These are phyloP conservation scores for Castanopsis chinensis DNA, from an alignment of 306 rosid genomes.

Conservation along the genomic window DNA sequence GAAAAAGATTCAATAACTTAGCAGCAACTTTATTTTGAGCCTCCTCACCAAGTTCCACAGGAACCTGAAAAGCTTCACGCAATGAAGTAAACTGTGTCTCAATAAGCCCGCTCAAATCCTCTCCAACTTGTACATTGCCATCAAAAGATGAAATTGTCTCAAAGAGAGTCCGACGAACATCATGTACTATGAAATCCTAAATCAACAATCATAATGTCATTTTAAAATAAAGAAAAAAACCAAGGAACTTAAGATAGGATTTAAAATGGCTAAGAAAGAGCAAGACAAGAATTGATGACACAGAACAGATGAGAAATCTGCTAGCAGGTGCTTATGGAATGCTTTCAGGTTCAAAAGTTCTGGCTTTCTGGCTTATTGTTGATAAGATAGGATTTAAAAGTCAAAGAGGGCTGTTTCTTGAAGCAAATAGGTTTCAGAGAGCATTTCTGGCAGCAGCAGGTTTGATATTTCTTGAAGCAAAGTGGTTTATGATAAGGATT, in stretches of 20 bases:
- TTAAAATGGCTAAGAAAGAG: no score
- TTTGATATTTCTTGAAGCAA: no score
- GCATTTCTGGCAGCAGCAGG: no score
- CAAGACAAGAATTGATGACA: no score
- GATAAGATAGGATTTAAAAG: no score
- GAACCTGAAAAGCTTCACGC: slow-evolving; percentile 50
- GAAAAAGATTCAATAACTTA: slow-evolving; percentile 72
- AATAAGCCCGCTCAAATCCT: slow-evolving; percentile 44
- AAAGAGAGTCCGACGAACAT: slow-evolving; percentile 54
- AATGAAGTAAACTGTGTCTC: slow-evolving; percentile 45
- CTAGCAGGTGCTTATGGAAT: no score
- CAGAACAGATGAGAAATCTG: no score
- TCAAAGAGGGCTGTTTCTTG: no score
- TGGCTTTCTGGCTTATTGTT: no score
- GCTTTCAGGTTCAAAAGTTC: no score
- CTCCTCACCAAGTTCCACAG: slow-evolving; percentile 32
- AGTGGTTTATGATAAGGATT: no score
- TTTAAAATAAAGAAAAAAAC: not conserved
- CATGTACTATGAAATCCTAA: slow-evolving; percentile 64
- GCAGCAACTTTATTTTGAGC: slow-evolving; percentile 48
- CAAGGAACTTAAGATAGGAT: not conserved
- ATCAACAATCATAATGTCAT: not conserved
- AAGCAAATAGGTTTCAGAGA: no score
- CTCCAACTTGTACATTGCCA: slow-evolving; percentile 43
- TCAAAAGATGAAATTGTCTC: slow-evolving; percentile 51